Conservation (phyloP, 768 basidiomycete species). For the Boletus subparvulus region DNA sequence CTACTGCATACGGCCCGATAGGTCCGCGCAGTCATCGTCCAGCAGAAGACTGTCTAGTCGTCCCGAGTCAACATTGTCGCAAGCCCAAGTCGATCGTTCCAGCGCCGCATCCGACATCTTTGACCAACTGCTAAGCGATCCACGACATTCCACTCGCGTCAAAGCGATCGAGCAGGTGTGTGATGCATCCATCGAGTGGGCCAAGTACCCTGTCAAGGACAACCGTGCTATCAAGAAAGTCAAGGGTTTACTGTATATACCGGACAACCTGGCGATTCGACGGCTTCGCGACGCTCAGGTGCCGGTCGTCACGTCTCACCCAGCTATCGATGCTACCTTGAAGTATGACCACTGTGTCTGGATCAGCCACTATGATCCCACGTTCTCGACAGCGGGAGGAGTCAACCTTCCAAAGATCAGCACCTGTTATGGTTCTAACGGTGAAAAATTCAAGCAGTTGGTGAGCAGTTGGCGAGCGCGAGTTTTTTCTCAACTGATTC, state of each 20-base stretch:
- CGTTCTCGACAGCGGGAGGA: constrained; percentile 72
- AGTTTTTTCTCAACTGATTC: not conserved
- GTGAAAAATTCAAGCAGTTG: constrained; percentile 69
- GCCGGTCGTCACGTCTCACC: constrained; percentile 79
- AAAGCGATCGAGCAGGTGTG: constrained; percentile 59
- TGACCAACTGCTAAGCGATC: constrained; percentile 48
- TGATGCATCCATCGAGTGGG: constrained; percentile 70
- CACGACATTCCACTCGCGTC: constrained; percentile 39
- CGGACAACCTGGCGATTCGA: constrained; percentile 44
- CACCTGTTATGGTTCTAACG: constrained; percentile 65
- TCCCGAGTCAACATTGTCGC: constrained; percentile 36
- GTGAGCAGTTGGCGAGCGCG: constrained; percentile 43
- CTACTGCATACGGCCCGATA: constrained; percentile 60
- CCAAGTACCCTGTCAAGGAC: constrained; percentile 54
- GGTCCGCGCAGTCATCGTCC: constrained; percentile 18
- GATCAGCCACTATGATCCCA: constrained; percentile 59
- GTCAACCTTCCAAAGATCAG: constrained; percentile 81
- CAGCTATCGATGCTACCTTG: constrained; percentile 66
- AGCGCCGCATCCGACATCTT: constrained; percentile 66
- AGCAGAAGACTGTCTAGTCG: constrained; percentile 49
- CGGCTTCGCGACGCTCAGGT: constrained; percentile 57
- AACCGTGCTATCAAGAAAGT: constrained; percentile 25
- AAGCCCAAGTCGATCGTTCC: constrained; percentile 53
- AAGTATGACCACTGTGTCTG: constrained; percentile 70
- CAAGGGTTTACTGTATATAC: constrained; percentile 41